Evolutionary conservation across 257 asterid species (phyloP).

Genomic region (Schizonepeta tenuifolia): DNA sequence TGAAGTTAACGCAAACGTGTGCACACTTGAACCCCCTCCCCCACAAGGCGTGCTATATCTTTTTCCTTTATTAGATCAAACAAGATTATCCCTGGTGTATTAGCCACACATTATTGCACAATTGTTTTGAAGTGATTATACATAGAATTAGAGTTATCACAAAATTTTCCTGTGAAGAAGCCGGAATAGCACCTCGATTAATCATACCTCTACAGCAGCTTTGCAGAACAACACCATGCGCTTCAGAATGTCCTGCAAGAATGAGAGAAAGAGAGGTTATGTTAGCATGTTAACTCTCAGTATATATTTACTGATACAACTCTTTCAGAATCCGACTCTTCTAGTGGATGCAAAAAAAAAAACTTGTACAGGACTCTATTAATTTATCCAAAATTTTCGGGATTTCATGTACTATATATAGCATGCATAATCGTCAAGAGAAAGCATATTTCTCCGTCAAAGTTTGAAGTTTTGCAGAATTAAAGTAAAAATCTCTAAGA

Average conservation of each 20-base stretch:
- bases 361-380: neutral
- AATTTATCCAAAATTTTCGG: neutral
- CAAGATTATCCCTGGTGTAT: neutral
- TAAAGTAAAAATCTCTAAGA: constrained; percentile 17
- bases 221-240: constrained; percentile 95
- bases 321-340: neutral
- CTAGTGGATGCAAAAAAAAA: neutral
- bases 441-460: constrained; percentile 20
- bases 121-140: neutral
- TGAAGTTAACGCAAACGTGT: neutral
- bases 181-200: constrained; percentile 3
- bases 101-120: neutral
- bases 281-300: constrained; percentile 8
- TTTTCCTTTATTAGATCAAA: neutral
- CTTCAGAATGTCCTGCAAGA: constrained; percentile 85
- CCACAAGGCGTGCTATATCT: neutral
- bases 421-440: constrained; percentile 6
- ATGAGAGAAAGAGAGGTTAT: constrained; percentile 25
- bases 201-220: constrained; percentile 91
- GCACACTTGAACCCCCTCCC: no score
- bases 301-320: neutral
- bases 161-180: neutral
- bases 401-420: neutral
- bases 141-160: neutral
- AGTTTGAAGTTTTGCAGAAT: constrained; percentile 11